Percentiles rank a stretch among this genome's conserved stretches.
Evolutionary conservation across 305 asterid genomes (phyloP).

Genomic region (Fraxinus velutina): DNA sequence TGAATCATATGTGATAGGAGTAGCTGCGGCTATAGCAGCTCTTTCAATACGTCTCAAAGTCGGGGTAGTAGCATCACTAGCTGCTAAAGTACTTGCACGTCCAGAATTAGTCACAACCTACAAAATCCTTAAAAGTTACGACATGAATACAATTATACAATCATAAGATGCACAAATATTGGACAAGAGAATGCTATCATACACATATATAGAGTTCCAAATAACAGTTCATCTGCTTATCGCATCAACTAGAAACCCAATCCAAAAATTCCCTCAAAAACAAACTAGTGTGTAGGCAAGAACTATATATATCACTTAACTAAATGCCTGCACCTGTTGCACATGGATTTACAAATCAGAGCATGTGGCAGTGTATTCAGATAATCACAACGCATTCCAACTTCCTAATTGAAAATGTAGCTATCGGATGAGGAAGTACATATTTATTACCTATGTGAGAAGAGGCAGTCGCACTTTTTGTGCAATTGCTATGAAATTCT

Average conservation of each 20-base stretch:
- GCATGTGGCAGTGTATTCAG: background rate
- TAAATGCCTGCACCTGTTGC: background rate
- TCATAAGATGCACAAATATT: background rate
- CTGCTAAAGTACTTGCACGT: conserved; percentile 94
- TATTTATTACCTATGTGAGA: background rate
- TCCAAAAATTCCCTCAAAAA: background rate
- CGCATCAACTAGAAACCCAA: background rate
- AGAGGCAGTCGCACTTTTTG: background rate
- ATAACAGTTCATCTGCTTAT: background rate
- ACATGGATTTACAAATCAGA: background rate
- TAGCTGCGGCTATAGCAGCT: conserved; percentile 98
- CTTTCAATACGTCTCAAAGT: conserved; percentile 96
- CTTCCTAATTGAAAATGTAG: background rate
- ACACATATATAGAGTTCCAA: background rate
- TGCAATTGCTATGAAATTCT: background rate
- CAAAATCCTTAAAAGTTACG: conserved; percentile 14
- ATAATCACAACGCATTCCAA: background rate
- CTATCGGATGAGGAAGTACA: background rate
- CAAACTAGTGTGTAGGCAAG: background rate
- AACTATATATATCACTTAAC: background rate
- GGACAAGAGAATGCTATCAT: background rate
- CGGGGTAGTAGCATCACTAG: conserved; percentile 97
- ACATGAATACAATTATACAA: background rate
- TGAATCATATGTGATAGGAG: conserved; percentile 91
- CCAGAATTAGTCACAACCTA: conserved; percentile 97